Evolutionary conservation across 345 rosid genomes (phyloP).

Genomic region (Litchi chinensis): DNA sequence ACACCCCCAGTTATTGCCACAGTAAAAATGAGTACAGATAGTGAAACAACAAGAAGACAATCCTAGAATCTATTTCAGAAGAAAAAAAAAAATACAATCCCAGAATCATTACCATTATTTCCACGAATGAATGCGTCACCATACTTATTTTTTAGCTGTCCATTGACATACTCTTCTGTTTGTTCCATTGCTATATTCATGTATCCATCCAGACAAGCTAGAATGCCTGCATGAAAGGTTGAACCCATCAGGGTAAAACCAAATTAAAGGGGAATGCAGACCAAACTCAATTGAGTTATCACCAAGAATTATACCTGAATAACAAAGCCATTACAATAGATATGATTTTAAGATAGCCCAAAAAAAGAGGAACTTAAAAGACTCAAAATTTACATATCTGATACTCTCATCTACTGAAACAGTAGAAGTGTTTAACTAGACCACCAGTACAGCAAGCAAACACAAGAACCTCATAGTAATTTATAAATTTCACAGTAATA

Average conservation of each 20-base stretch:
- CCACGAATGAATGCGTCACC: conserved; percentile 98
- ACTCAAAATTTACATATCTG: not conserved
- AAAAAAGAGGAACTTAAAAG: not conserved
- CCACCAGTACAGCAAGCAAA: not conserved
- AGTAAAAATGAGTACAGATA: conserved; percentile 21
- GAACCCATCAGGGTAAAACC: not conserved
- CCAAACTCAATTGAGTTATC: not conserved
- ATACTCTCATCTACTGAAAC: not conserved
- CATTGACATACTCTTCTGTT: conserved; percentile 91
- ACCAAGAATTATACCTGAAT: not conserved
- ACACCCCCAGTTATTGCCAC: not conserved
- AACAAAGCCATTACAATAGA: not conserved
- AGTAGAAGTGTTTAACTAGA: not conserved
- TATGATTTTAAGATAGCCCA: too few relatives aligned
- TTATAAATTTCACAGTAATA: not conserved
- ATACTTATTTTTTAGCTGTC: conserved; percentile 90
- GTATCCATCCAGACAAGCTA: conserved; percentile 91
- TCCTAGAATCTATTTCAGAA: not conserved
- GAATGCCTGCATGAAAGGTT: conserved; percentile 52
- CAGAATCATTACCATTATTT: conserved; percentile 60
- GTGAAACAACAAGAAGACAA: not conserved
- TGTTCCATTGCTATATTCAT: conserved; percentile 99
- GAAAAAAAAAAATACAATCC: too few relatives aligned
- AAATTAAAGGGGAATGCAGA: too few relatives aligned
- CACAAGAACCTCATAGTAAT: not conserved